Evolutionary conservation across 2,329 filamentous ascomycete species (phyloP), one percentile per base, ranked within the genome.

Genomic region (Pestalotiopsis sp.): DNA sequence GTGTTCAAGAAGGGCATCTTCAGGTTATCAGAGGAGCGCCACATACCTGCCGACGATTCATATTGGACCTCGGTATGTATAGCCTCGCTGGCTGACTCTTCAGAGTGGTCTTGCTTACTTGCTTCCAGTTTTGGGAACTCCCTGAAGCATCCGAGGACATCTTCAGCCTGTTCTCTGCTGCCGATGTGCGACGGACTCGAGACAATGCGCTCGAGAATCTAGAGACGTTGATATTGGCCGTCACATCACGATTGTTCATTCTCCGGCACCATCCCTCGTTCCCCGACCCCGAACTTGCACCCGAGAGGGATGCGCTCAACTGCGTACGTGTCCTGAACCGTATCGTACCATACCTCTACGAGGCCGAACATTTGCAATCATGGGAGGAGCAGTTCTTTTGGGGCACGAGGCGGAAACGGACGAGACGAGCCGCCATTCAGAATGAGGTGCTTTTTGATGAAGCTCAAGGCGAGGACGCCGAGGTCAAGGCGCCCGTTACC

Each of bases 1-100:
- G 94, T 95, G 79, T 98, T 99, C 88, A 98, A 98, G 84, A 93
- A 97, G 83, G 95, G 95, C 83, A 97, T 98, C 84, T 98, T 98
- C 85, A 91, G 93, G 78, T 90, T 99, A 69, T 96, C 94, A n/a
- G 94, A 97, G 80, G 92, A 97, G 80, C 90, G 91, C 73, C 87
- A 93, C 79, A 98, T 98, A 78, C 87, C 94, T 70, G 90, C 94
- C 68, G 92, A 96, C 81, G 94, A 98, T 83, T 86, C 90, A 20
- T 98, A 97, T 84, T 99, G 96, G 96, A 91, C 92, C 72, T 93
- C 93, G 79, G 94, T 97, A 83, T 78, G 92, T 85, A 7, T 36
- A 56, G 20, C 31, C 52, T 41, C 63, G 40, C 63, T 68, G 52
- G 27, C 66, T 27, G 14, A 45, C 20, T 36, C n/a, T 27, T 11